Evolutionary conservation across 73 alveolate species (phyloP).

Genomic region (Paramecium tetraurelia): DNA sequence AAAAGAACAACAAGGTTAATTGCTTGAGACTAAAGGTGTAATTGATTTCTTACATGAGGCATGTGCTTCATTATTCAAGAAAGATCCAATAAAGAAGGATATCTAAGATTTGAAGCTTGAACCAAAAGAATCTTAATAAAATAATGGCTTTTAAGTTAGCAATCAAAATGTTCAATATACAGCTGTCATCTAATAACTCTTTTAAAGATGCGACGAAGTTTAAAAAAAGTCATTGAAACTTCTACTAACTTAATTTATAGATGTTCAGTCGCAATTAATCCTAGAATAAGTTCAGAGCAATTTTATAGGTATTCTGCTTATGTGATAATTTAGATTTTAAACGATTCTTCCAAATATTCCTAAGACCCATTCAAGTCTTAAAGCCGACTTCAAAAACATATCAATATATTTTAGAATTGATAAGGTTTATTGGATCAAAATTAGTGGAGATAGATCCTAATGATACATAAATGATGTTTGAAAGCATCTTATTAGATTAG

Average conservation of each 20-base stretch:
- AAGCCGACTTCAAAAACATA: conserved; percentile 55
- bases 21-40: conserved; percentile 59
- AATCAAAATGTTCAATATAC: conserved; percentile 36
- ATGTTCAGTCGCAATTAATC: conserved; percentile 18
- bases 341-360: conserved; percentile 41
- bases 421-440: conserved; percentile 40
- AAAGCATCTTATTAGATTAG: conserved; percentile 42
- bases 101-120: conserved; percentile 23
- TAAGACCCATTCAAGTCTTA: conserved; percentile 43
- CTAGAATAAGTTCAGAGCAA: conserved; percentile 48
- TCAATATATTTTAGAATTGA: not conserved
- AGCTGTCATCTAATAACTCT: conserved; percentile 17
- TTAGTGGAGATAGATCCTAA: conserved; percentile 58
- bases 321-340: conserved; percentile 27
- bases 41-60: conserved; percentile 58
- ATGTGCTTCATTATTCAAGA: conserved; percentile 51
- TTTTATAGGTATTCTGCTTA: not conserved
- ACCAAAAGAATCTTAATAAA: conserved; percentile 36
- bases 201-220: conserved; percentile 61
- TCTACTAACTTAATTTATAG: conserved; percentile 27
- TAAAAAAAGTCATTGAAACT: conserved; percentile 54
- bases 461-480: conserved; percentile 63
- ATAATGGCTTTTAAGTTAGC: conserved; percentile 22
- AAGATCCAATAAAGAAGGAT: conserved; percentile 53
- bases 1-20: conserved; percentile 56